These are phyloP conservation scores for Mycosphaerelloides madeirae DNA, from an alignment of 2,329 filamentous ascomycete genomes.

Conservation along the genomic window DNA sequence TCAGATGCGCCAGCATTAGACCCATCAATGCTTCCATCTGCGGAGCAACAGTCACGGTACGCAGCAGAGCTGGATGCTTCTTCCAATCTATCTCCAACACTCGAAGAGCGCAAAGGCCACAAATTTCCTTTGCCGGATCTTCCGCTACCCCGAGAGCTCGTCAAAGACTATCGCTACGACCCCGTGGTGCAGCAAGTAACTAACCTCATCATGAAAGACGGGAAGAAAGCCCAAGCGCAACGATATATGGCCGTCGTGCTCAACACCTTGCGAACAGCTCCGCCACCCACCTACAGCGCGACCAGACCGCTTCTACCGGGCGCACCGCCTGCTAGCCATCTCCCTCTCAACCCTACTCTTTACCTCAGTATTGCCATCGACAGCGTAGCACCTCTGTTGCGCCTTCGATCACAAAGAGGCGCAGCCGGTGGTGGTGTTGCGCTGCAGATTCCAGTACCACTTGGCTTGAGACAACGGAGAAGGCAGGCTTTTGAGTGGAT, in stretches of 20 bases:
- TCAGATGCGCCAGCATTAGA: conserved; percentile 14
- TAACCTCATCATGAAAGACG: conserved; percentile 84
- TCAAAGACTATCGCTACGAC: conserved; percentile 79
- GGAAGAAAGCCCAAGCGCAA: conserved; percentile 86
- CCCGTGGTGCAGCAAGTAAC: conserved; percentile 81
- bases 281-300: conserved; percentile 71
- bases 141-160: conserved; percentile 57
- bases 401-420: conserved; percentile 69
- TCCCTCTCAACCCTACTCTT: conserved; percentile 81
- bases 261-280: conserved; percentile 74
- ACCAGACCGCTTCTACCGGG: conserved; percentile 68
- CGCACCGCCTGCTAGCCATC: conserved; percentile 66
- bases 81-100: conserved; percentile 17
- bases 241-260: conserved; percentile 84
- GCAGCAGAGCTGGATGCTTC: conserved; percentile 14
- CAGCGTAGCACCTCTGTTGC: conserved; percentile 83
- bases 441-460: conserved; percentile 75
- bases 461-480: conserved; percentile 69
- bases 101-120: conserved; percentile 56
- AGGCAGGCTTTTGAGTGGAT: conserved; percentile 85
- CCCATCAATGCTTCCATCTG: conserved; percentile 25
- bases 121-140: conserved; percentile 71
- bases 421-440: conserved; percentile 80
- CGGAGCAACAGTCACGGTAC: conserved; percentile 23
- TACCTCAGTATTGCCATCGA: conserved; percentile 91